These are phyloP conservation scores for Eucalyptus dawsonii DNA, from an alignment of 345 rosid species.

Conservation along the genomic window DNA sequence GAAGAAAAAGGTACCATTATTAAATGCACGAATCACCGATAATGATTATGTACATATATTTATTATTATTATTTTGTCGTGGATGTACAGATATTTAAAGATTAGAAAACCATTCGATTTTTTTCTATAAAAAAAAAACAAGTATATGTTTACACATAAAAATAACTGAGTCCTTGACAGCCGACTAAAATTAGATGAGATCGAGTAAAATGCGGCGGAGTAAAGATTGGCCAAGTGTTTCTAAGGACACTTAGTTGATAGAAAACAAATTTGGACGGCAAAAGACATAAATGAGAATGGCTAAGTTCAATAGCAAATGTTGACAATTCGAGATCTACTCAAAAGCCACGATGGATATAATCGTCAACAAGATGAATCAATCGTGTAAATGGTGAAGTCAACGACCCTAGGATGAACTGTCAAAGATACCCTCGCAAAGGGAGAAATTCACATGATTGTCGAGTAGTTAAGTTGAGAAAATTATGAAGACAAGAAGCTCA, in stretches of 20 bases:
- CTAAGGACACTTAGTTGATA: background rate
- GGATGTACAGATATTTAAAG: background rate
- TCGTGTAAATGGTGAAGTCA: background rate
- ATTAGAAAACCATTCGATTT: background rate
- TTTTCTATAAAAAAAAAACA: background rate
- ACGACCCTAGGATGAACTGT: accelerated
- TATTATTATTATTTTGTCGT: background rate
- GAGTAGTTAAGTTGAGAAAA: background rate
- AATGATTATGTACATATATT: background rate
- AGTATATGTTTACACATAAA: background rate
- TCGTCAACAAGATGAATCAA: background rate
- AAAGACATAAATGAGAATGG: background rate
- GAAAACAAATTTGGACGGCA: background rate
- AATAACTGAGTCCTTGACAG: background rate
- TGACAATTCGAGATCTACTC: background rate
- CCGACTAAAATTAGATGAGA: background rate
- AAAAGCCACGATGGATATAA: background rate
- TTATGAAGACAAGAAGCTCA: background rate
- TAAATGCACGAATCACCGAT: background rate
- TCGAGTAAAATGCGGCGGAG: background rate
- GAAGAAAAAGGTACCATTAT: background rate
- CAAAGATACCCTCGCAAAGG: background rate
- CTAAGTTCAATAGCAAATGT: background rate
- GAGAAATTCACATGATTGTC: background rate
- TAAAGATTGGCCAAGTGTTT: background rate